Base-by-base conservation (phyloP, 2,329 filamentous ascomycete species). In the Diaporthe sp. region DNA sequence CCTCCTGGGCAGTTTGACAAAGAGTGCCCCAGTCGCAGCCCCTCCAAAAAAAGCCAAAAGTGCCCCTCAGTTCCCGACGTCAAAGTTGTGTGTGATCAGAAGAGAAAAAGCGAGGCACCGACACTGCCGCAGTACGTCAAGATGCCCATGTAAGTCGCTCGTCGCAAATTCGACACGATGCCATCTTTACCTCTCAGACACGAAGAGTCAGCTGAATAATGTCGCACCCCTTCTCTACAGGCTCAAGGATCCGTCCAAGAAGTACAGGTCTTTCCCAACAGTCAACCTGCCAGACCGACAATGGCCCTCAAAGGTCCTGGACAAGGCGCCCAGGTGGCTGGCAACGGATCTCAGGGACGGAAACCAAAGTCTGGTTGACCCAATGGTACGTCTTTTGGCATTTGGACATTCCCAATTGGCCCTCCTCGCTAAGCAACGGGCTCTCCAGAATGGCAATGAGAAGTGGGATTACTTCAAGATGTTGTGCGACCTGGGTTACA, bases 391-490 rank as follows among this genome's bases (percentile, higher is more conserved):
- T 81, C n/a, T 56, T 65, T 47, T 22, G 19, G 22, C 4, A n/a
- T 27, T 39, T 42, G 10, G 25, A 17, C 2, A 32, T 19, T 32
- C 42, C 39, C 47, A 32, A 35, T 56, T 32, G 59, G 55, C 17
- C 30, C n/a, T 51, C n/a, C 32, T 47, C 30, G 56, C 72, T 71
- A 44, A 69, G 47, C 44, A 19, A 50, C 22, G 8, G 10, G 13
- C 56, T 32, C 22, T 22, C 44, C 79, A 97, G 94, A 97, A 95
- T 81, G 95, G 95, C 78, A 94, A 98, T 65, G 95, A 98, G 88
- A 98, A 98, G 86, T 97, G 94, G 91, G 88, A 89, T 76, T 98
- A 96, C 88, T 98, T 98, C 88, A 92, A 96, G 85, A 97, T 97
- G 95, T 91, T 98, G 71, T 91, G 93, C 80, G 92, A 96, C 76